Percentiles rank a stretch among this genome's conserved stretches.
These are phyloP conservation scores for Chrysanthemum lavandulifolium DNA, from an alignment of 129 eudicot species.

Conservation along the genomic window DNA sequence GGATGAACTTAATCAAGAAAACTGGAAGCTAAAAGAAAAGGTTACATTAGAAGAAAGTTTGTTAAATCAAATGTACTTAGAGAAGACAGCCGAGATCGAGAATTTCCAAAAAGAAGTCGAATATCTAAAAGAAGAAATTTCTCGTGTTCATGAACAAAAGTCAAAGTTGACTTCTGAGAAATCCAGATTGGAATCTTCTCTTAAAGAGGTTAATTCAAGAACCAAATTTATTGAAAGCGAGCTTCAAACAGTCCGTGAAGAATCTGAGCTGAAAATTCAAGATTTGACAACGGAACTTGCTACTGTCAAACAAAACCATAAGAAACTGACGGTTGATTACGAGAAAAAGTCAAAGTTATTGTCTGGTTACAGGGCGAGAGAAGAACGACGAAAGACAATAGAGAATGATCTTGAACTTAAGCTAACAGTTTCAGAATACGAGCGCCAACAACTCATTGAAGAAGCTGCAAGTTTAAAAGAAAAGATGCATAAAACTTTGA, in stretches of 20 bases:
- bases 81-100: constrained; percentile 53
- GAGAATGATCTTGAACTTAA: constrained; percentile 70
- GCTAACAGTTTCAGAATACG: constrained; percentile 70
- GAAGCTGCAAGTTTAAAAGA: constrained; percentile 52
- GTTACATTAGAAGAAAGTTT: constrained; percentile 45
- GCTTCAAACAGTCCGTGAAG: constrained; percentile 40
- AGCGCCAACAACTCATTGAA: constrained; percentile 58
- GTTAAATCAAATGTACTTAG: constrained; percentile 51
- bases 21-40: constrained; percentile 51
- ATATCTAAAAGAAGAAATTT: constrained; percentile 43
- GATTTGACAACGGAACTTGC: constrained; percentile 44
- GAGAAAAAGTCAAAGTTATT: constrained; percentile 46
- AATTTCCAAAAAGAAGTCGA: constrained; percentile 50
- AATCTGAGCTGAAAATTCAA: constrained; percentile 42
- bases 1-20: constrained; percentile 60
- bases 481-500: constrained; percentile 43
- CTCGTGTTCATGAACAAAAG: constrained; percentile 42
- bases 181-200: constrained; percentile 43
- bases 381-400: constrained; percentile 58
- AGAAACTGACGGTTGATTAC: constrained; percentile 41
- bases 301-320: constrained; percentile 36
- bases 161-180: constrained; percentile 33
- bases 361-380: constrained; percentile 49
- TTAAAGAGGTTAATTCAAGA: constrained; percentile 41
- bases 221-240: constrained; percentile 34